Base-by-base conservation (phyloP, 805 yeast species). In the Monosporozyma unispora region DNA sequence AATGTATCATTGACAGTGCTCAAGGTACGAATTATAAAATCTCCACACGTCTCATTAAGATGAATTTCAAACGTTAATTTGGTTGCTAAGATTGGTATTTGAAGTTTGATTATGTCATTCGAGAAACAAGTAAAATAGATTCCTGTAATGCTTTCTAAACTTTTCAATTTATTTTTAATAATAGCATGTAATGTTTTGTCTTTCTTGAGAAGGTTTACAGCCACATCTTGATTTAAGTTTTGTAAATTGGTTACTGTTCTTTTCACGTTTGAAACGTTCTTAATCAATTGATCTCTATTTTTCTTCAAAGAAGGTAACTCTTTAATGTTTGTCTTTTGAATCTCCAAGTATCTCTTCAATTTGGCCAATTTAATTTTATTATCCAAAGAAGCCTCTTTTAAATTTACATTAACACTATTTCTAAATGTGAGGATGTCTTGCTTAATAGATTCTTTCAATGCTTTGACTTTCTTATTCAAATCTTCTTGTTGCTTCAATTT, bases 351-450 rank as follows among this genome's bases (percentile, higher is more conserved):
- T 44, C 53, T 57, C 38, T 52, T 51, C 48, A 59, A 44, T 33
- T 48, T 48, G 33, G 50, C 57, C 23, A 61, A 23, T 33, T 47
- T 50, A 2, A 61, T 45, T 44, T 54, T 59, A 22, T 52, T 56
- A 0, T 44, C 31, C 19, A 59, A 40, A 11, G 49, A 48, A 5
- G 49, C 54, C 11, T 47, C 50, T 8, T 48, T 52, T 10, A 50
- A 33, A 6, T 43, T 45, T 8, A 45, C 46, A 2, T 49, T 23
- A 9, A 60, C 55, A 2, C 52, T 40, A 27, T 56, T 55, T 27
- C 51, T 58, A 4, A 57, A 25, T 12, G 58, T 31, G n/a, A 38
- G 48, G 3, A 66, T 50, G 41, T 65, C 67, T 41, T 51, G 50
- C 28, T 45, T 50, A 4, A 60, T 38, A 10, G 54, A 41, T 8